Percentiles rank a stretch among this genome's conserved stretches.
Evolutionary conservation across 176 grass and related monocot genomes (phyloP).

Genomic region (bread wheat (Triticum aestivum)): IWGSC_CS_RefSeq_v2.1 NC_057814.1:415293033-415293532

Average conservation of each 20-base stretch:
- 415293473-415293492: constrained; percentile 24
- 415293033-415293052: constrained; percentile 3
- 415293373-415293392: constrained; percentile 96
- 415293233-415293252: not conserved
- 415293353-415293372: constrained; percentile 93
- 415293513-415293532: constrained; percentile 89
- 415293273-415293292: not conserved
- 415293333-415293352: constrained; percentile 90
- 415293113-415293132: not conserved
- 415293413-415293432: constrained; percentile 32
- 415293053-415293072: not conserved
- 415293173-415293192: not conserved
- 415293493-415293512: constrained; percentile 23
- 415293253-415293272: not conserved
- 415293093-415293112: constrained; percentile 15
- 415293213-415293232: not conserved
- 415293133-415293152: not conserved
- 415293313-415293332: constrained; percentile 55
- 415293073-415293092: not conserved
- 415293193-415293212: not conserved
- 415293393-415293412: constrained; percentile 81
- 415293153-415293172: not conserved
- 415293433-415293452: constrained; percentile 14
- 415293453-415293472: not conserved
- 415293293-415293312: not conserved